Percentiles rank a stretch among this genome's conserved stretches.
Evolutionary conservation across 2,329 filamentous ascomycete species (phyloP).

Genomic region (Saccharata proteae): DNA sequence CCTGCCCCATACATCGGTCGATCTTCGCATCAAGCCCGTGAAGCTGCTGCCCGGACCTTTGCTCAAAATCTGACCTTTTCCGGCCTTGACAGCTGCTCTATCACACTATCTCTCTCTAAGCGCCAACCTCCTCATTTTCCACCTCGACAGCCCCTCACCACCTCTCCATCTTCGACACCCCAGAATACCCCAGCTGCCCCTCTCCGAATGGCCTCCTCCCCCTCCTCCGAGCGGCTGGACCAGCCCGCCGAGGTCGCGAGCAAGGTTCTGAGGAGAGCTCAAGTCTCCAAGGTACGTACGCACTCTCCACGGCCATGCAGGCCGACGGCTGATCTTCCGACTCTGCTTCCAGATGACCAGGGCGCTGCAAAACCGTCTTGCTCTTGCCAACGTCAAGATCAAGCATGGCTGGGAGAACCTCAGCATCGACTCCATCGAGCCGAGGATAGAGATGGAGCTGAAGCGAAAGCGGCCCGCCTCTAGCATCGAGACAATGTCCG

Average conservation of each 20-base stretch:
- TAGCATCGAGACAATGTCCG: constrained; percentile 64
- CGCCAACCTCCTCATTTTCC: no score
- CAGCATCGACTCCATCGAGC: constrained; percentile 74
- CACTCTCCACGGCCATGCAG: constrained; percentile 9
- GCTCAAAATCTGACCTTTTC: constrained; percentile 9
- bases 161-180: no score
- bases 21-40: constrained; percentile 8
- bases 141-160: constrained; percentile 2
- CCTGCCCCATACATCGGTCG: constrained; percentile 9
- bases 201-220: constrained; percentile 9
- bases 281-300: constrained; percentile 33
- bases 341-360: constrained; percentile 62
- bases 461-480: constrained; percentile 56
- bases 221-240: constrained; percentile 15
- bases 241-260: constrained; percentile 28
- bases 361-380: constrained; percentile 83
- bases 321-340: not conserved
- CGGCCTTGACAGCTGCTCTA: no score
- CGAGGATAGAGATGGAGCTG: constrained; percentile 67
- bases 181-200: no score
- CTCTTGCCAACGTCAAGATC: constrained; percentile 93
- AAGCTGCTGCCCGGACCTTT: constrained; percentile 8
- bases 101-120: constrained; percentile 1
- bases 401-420: constrained; percentile 91
- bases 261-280: constrained; percentile 31